Percentiles rank a stretch among this genome's conserved stretches.
Conservation (phyloP, 2,329 filamentous ascomycete genomes). For the Beauveria medogensis region DNA sequence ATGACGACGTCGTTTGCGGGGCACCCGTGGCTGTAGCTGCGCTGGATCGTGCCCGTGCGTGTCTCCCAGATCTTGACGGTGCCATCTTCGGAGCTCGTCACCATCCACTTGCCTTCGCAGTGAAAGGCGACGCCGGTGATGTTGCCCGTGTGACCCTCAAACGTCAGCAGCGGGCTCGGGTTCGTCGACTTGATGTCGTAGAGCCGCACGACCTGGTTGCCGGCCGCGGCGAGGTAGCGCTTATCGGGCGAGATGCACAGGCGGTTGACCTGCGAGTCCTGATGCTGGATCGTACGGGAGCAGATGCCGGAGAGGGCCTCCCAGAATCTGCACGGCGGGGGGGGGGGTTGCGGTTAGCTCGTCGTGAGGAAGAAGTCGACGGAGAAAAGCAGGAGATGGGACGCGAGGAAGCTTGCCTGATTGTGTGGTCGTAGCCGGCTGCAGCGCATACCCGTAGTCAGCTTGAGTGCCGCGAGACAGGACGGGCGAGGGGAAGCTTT, state of each 20-base stretch:
- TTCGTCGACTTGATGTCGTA: conserved; percentile 99
- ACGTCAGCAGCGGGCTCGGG: conserved; percentile 83
- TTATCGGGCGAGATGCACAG: conserved; percentile 98
- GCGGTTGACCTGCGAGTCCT: conserved; percentile 96
- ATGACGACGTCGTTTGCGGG: conserved; percentile 98
- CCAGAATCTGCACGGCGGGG: conserved; percentile 71
- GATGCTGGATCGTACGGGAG: conserved; percentile 94
- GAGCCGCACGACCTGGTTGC: conserved; percentile 81
- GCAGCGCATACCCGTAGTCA: conserved; percentile 2
- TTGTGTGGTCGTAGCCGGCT: conserved; percentile 58
- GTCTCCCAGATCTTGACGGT: conserved; percentile 98
- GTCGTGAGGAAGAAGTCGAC: neutral
- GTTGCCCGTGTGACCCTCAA: conserved; percentile 93
- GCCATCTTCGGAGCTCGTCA: conserved; percentile 92
- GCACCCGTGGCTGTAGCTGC: conserved; percentile 83
- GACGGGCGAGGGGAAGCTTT: conserved; percentile 16
- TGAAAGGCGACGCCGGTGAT: conserved; percentile 96
- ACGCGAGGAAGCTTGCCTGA: conserved; percentile 29
- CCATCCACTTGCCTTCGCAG: conserved; percentile 99
- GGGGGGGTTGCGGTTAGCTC: neutral
- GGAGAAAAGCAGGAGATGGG: neutral
- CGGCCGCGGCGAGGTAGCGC: conserved; percentile 79
- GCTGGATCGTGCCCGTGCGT: conserved; percentile 73
- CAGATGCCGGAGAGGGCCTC: conserved; percentile 96
- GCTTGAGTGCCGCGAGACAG: neutral